A percentile compares a stretch with the other conserved stretches of the same genome.
Conservation (phyloP, 495 filamentous ascomycete species). For the Xylaria venustula region DNA sequence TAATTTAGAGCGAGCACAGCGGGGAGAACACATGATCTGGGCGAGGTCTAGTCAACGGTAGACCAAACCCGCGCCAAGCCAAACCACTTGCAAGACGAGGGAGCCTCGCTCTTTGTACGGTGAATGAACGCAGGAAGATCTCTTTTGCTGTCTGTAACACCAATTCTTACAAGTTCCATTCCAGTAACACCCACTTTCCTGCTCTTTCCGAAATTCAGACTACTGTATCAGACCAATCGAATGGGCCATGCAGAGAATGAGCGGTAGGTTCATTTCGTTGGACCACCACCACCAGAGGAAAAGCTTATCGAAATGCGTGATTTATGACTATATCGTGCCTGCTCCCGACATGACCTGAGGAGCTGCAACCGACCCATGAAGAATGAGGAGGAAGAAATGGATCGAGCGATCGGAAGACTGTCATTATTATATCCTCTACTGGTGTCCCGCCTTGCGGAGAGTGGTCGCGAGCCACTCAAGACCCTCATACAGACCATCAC, state of each 20-base stretch:
- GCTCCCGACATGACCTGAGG: conserved; percentile 41
- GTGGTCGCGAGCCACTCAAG: conserved; percentile 98
- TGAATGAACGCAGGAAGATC: conserved; percentile 28
- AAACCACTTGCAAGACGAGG: conserved; percentile 17
- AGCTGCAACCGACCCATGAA: conserved; percentile 49
- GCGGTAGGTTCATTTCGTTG: conserved; percentile 33
- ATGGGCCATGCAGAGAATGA: conserved; percentile 8
- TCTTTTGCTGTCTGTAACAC: conserved; percentile 36
- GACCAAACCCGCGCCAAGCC: too few species aligned
- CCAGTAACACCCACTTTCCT: conserved; percentile 42
- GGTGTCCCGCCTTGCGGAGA: conserved; percentile 85
- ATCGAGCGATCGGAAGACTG: conserved; percentile 23
- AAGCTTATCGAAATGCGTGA: conserved; percentile 29
- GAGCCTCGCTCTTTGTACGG: conserved; percentile 14
- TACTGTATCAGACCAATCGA: conserved; percentile 15
- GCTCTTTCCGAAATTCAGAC: conserved; percentile 46
- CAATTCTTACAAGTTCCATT: conserved; percentile 52
- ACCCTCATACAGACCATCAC: conserved; percentile 99
- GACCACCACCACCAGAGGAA: conserved; percentile 36
- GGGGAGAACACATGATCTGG: conserved; percentile 10
- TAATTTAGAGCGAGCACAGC: conserved; percentile 19
- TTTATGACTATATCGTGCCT: conserved; percentile 48
- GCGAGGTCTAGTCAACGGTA: too few species aligned
- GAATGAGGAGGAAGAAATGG: conserved; percentile 30
- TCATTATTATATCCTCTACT: conserved; percentile 50